Evolutionary conservation across 208 protist genomes (phyloP).

Genomic region (Wallacemonas rigidus): DNA sequence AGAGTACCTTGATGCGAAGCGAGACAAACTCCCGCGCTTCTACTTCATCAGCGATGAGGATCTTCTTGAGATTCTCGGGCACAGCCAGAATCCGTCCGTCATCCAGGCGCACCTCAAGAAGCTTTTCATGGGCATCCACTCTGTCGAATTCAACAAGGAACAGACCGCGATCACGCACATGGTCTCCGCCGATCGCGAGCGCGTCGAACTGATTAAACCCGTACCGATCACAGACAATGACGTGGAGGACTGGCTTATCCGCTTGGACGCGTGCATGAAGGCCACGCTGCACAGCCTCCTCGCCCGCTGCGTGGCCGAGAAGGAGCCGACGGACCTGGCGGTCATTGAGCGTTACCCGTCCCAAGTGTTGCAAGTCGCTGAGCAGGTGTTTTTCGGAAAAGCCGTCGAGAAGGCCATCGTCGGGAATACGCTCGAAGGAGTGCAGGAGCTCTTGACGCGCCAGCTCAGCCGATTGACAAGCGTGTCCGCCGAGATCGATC

Average conservation of each 20-base stretch:
- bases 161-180: slow-evolving; percentile 89
- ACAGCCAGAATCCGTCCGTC: slow-evolving; percentile 90
- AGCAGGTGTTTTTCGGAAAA: slow-evolving; percentile 84
- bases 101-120: slow-evolving; percentile 94
- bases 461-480: slow-evolving; percentile 73
- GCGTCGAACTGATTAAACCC: slow-evolving; percentile 59
- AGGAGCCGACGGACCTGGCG: slow-evolving; percentile 35
- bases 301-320: slow-evolving; percentile 47
- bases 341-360: slow-evolving; percentile 77
- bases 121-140: slow-evolving; percentile 94
- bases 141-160: slow-evolving; percentile 80
- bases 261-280: slow-evolving; percentile 87
- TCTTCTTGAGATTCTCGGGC: slow-evolving; percentile 97
- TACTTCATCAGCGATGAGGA: slow-evolving; percentile 99
- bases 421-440: slow-evolving; percentile 28
- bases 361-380: slow-evolving; percentile 87
- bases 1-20: slow-evolving; percentile 98
- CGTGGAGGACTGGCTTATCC: slow-evolving; percentile 94
- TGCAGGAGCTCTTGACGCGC: slow-evolving; percentile 39
- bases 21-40: slow-evolving; percentile 94
- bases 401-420: slow-evolving; percentile 69
- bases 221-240: slow-evolving; percentile 88
- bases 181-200: slow-evolving; percentile 88
- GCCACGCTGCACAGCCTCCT: slow-evolving; percentile 80
- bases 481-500: slow-evolving; percentile 41